Base-by-base conservation (phyloP, 164 flowering plant genomes). In the Chimonanthus salicifolius region DNA sequence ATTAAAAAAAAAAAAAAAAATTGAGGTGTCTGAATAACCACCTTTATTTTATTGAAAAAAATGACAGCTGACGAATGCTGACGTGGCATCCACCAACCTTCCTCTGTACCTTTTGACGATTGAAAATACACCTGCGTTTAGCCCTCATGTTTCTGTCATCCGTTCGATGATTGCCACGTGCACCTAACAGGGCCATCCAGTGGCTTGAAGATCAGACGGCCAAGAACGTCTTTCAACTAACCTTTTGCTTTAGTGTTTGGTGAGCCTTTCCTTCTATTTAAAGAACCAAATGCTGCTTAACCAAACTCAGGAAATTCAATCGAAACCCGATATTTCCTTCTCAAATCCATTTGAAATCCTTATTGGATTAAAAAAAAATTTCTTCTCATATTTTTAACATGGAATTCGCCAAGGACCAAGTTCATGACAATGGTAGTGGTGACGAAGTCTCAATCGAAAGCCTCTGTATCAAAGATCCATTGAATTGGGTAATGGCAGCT, bases 401-500 rank as follows among this genome's bases (percentile, higher is more conserved):
- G 20, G 67, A 64, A 47, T 68, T 68, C 33, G 69, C 69, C 11
- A 67, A 11, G 8, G 74, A 60, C 64, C 62, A 64, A 15, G 16
- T 43, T 15, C 70, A 68, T 60, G 21, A 63, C 11, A 71, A 81
- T 49, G 73, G 72, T 7, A 68, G 58, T 45, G 33, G 33, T 33
- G 67, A 47, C 18, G 49, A 71, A 7, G 74, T 18, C 3, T 8
- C 70, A 4, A 64, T 33, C 6, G 66, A 60, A 43, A 45, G 62
- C 13, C 47, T 79, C 33, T 81, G 81, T 67, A 48, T 71, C 9
- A 49, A 67, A 20, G 90, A 88, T 70, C 87, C 91, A 4, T 64
- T 88, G 78, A 81, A 85, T 62, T 88, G 91, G 91, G 86, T 75
- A 20, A 5, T 18, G 74, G 87, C 86, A 7, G 89, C 89, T 2